Evolutionary conservation across 352 stramenopile genomes (phyloP).

Genomic region (Pythium volutum): DNA sequence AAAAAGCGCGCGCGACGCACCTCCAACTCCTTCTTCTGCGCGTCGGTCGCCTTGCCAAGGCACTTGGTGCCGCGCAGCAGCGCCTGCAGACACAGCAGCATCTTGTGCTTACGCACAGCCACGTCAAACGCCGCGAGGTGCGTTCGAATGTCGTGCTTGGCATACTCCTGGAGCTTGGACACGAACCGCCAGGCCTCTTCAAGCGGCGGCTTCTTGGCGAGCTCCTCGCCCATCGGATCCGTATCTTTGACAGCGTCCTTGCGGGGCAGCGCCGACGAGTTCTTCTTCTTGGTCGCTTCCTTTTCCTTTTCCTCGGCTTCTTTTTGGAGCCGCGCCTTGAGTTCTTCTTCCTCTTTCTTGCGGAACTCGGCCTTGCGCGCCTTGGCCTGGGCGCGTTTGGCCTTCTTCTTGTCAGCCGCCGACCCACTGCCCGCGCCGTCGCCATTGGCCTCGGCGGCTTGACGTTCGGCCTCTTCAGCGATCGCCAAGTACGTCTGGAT

Average conservation of each 20-base stretch:
- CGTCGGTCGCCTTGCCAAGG: conserved; percentile 20
- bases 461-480: conserved; percentile 54
- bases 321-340: conserved; percentile 74
- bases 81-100: conserved; percentile 73
- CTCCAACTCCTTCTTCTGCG: conserved; percentile 35
- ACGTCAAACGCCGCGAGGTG: conserved; percentile 78
- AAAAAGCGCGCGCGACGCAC: conserved; percentile 40
- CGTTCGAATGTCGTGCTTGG: conserved; percentile 51
- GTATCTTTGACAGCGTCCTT: conserved; percentile 60
- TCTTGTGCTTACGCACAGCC: conserved; percentile 68
- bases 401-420: conserved; percentile 92
- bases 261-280: conserved; percentile 38
- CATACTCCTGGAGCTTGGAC: conserved; percentile 64
- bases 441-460: conserved; percentile 29
- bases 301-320: conserved; percentile 76
- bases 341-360: conserved; percentile 70
- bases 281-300: conserved; percentile 62
- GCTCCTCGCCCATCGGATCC: conserved; percentile 71
- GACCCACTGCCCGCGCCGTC: conserved; percentile 72
- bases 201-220: conserved; percentile 60
- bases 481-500: conserved; percentile 90
- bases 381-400: conserved; percentile 86
- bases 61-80: conserved; percentile 55
- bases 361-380: conserved; percentile 90
- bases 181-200: conserved; percentile 81